phyloP scores from a whole-genome alignment of 75 land plant genomes.

The Sequoia sempervirens region DNA sequence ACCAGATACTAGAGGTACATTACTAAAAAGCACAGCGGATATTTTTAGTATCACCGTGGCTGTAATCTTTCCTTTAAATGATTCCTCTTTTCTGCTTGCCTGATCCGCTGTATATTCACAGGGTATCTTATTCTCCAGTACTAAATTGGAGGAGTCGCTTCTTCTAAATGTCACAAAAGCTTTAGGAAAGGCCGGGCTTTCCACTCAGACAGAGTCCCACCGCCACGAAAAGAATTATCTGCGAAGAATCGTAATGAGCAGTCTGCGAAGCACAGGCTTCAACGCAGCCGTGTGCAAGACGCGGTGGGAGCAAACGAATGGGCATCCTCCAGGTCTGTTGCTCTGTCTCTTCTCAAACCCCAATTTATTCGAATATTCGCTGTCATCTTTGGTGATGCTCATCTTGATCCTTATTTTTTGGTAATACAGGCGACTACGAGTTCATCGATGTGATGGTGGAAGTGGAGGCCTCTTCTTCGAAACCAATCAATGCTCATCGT shows the following conservation, averaged over 20 bases:
- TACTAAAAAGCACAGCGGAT: not conserved
- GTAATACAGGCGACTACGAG: constrained; percentile 54
- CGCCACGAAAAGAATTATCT: not conserved
- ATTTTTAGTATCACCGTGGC: too few relatives aligned
- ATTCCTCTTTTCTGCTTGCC: not conserved
- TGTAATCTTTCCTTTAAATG: too few relatives aligned
- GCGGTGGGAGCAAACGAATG: constrained; percentile 47
- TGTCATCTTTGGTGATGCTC: too few relatives aligned
- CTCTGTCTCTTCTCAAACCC: not conserved
- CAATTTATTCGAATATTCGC: not conserved
- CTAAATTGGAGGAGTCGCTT: not conserved
- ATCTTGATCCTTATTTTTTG: not conserved
- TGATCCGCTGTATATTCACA: not conserved
- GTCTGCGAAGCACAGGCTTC: constrained; percentile 35
- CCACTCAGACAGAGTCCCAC: not conserved
- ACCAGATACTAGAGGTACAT: not conserved
- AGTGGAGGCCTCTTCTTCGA: not conserved
- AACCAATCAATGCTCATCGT: not conserved
- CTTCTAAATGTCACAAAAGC: not conserved
- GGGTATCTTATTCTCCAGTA: not conserved
- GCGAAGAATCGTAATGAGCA: constrained; percentile 33
- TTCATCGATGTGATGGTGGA: constrained; percentile 64
- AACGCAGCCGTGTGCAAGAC: constrained; percentile 75
- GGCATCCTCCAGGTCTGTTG: constrained; percentile 31
- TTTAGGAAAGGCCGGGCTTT: not conserved